Base-by-base conservation (phyloP, 1,284 basidiomycete species). In the Cystobasidium slooffiae region DNA sequence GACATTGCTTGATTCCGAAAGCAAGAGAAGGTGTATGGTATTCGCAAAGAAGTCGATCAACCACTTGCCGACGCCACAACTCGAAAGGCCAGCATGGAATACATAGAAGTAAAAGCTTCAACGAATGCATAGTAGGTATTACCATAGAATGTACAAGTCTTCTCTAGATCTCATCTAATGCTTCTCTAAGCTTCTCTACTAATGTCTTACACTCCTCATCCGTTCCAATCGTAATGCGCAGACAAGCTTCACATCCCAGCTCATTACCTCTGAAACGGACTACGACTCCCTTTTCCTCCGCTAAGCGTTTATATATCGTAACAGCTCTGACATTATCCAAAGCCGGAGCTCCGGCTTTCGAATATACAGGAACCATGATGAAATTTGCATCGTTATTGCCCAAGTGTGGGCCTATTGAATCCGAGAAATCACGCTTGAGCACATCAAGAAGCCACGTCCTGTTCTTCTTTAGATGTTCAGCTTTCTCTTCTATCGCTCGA, bases 341-440 rank as follows among this genome's bases (percentile, higher is more conserved):
- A 78, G 83, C 81, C 4, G 84, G 84, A 37, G 77, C 78, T 14
- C 79, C 75, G 24, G 51, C 79, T 75, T 73, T 81, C 62, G 87
- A 86, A 6, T 94, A 84, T 31, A 99, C 86, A 52, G 93, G 91
- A 0, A 92, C 87, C 77, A 98, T 77, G 43, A 99, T 82, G 82
- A 99, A 99, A 83, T 99, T 99, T 51, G 94, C 94, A 80, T 96
- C 85, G 82, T 92, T 92, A 0, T 86, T 88, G 0, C 96, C 96
- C 61, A 97, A 88, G 12, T 88, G 85, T 3, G 82, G 66, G 0
- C 93, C 93, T 0, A 97, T 83, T 0, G 70, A 65, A n/a, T 56
- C 52, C 16, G 70, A 9, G 59, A 73, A 73, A 6, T 89, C 89
- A 10, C 89, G 81, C 14, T 75, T 74, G 6, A 80, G 62, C 18